phyloP scores from a whole-genome alignment of 225 moss, liverwort and hornwort species.

The Polytrichum formosum region DNA sequence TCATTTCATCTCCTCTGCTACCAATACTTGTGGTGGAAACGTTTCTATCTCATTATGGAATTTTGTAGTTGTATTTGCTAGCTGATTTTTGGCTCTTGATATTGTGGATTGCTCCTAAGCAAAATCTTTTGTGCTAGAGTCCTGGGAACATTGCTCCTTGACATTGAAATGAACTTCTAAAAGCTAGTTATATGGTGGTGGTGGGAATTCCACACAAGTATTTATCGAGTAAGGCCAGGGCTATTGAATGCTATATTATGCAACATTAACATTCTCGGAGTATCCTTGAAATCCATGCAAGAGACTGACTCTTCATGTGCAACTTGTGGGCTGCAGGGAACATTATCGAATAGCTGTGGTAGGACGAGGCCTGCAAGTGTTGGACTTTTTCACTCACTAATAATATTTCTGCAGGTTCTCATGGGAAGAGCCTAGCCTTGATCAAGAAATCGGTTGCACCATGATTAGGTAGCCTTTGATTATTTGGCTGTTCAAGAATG shows the following conservation, averaged over 20 bases:
- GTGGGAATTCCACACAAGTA: no score
- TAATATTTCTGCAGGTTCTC: no score
- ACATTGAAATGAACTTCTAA: no score
- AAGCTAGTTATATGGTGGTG: no score
- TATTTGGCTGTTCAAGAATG: no score
- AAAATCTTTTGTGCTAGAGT: no score
- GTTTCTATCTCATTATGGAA: no score
- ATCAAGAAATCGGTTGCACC: no score
- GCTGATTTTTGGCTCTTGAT: background rate
- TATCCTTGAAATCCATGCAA: background rate
- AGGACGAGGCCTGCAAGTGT: slow-evolving; percentile 88
- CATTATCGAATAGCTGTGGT: slow-evolving; percentile 78
- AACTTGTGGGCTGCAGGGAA: slow-evolving; percentile 46
- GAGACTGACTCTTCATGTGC: slow-evolving; percentile 2
- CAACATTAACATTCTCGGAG: background rate
- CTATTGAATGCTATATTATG: background rate
- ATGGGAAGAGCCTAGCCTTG: no score
- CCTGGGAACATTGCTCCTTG: no score
- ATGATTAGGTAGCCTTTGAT: no score
- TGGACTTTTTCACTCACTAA: slow-evolving; percentile 38
- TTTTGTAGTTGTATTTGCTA: background rate
- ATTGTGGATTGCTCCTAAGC: background rate
- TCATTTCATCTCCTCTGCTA: background rate
- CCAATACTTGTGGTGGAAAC: background rate
- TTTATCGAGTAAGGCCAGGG: background rate